Base-by-base conservation (phyloP, 768 basidiomycete genomes). In the Mycena crocata region DNA sequence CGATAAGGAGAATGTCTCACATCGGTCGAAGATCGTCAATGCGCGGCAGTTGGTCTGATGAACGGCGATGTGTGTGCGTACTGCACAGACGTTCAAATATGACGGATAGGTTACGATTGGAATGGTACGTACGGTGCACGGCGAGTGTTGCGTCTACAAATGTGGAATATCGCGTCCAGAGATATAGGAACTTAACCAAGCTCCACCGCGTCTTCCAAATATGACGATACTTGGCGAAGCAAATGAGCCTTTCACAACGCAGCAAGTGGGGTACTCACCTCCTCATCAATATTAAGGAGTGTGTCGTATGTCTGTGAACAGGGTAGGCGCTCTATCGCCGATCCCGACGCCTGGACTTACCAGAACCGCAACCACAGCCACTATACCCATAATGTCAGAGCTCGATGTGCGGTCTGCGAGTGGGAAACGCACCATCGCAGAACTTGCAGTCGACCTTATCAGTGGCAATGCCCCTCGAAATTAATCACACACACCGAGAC, bases 221-320 rank as follows among this genome's bases (percentile, higher is more conserved):
- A 2, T 50, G 39, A 13, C 37, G 46, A 19, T 49, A 57, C 52
- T 54, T 28, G 23, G 37, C n/a, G 44, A 14, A 21, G 17, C 35
- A 8, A 21, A 19, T 42, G 7, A 45, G 26, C 10, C 10, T 9
- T 45, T 30, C 23, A 23, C 19, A 23, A 15, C 35, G 30, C 28
- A 28, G 44, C 21, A 32, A 10, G 2, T n/a, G 9, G 7, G 2
- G 14, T 30, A 26, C 42, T 26, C 19, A 63, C 62, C 54, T 63
- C 62, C 46, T 63, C 54, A 21, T 63, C 28, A 46, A 63, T 31
- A 32, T 56, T 56, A 21, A 62, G 42, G 8, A 63, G 28, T 35
- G 62, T 63, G 26, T 63, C 62, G 24, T 63, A 63, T 21, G 52
- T 63, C 62, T 63, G 60, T n/a, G 21, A 9, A 46, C 17, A 7